Conservation (phyloP, 179 eudicot genomes). For the Nepenthes alata region DNA sequence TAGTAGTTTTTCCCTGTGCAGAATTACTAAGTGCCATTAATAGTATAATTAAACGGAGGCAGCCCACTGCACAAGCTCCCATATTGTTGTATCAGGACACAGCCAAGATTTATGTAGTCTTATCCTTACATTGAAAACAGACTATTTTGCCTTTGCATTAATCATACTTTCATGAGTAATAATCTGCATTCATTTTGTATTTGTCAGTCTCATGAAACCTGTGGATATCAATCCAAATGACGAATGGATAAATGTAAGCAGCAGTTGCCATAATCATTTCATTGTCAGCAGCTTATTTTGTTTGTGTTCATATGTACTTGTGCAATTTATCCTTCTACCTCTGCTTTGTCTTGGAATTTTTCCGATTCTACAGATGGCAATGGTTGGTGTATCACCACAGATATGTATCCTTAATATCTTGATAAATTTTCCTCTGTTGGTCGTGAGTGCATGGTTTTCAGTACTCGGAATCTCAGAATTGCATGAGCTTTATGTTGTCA, state of each 20-base stretch:
- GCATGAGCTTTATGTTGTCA: not conserved
- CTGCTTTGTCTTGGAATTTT: conserved; percentile 3
- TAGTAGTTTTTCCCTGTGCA: too few relatives aligned
- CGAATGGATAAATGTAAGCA: conserved; percentile 84
- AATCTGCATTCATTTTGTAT: conserved; percentile 8
- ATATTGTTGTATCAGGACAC: too few relatives aligned
- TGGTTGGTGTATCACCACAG: conserved; percentile 84
- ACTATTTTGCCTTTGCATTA: too few relatives aligned
- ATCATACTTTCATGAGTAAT: not conserved
- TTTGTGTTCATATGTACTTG: not conserved
- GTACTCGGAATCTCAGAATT: not conserved
- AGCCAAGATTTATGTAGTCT: not conserved
- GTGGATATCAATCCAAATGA: conserved; percentile 82
- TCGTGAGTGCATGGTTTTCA: not conserved
- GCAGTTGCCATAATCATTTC: conserved; percentile 1
- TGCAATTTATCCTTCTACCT: not conserved
- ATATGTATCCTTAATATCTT: conserved; percentile 59
- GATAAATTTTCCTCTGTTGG: not conserved
- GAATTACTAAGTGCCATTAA: not conserved
- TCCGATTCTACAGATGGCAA: conserved; percentile 51
- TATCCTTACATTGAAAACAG: too few relatives aligned
- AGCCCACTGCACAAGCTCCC: not conserved
- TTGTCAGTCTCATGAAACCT: conserved; percentile 82
- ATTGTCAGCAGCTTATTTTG: not conserved
- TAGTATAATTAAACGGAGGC: not conserved